These are phyloP conservation scores for Hypoxylon sp. DNA, from an alignment of 2,329 filamentous ascomycete genomes.

Conservation along the genomic window DNA sequence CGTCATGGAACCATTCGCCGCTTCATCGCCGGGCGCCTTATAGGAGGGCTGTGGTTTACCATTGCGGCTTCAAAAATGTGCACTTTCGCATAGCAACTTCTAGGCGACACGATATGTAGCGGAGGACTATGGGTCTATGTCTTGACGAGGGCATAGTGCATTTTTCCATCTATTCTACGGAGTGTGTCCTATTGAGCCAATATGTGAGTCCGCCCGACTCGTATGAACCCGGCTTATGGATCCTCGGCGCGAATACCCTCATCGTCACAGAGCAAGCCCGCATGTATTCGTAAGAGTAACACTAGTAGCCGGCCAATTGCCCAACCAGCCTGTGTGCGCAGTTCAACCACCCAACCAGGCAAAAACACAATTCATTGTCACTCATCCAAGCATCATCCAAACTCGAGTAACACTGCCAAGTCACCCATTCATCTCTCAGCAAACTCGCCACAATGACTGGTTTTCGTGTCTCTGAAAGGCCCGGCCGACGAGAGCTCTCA, in stretches of 20 bases:
- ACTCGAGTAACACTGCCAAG: constrained; percentile 17
- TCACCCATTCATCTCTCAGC: not conserved
- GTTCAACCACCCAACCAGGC: constrained; percentile 16
- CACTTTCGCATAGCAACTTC: not conserved
- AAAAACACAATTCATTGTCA: constrained; percentile 5
- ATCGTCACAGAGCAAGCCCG: constrained; percentile 5
- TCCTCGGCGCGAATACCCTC: not conserved
- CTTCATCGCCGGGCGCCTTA: not conserved
- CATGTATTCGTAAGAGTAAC: constrained; percentile 12
- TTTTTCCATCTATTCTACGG: not conserved
- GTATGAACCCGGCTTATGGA: not conserved
- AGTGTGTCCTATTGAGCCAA: not conserved
- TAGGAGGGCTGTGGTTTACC: not conserved
- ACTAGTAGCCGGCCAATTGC: constrained; percentile 1
- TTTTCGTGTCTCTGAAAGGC: not conserved
- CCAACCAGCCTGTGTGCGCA: constrained; percentile 2
- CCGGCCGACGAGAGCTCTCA: not conserved
- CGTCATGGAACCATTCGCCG: not conserved
- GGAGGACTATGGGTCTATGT: too few relatives aligned
- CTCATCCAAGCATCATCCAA: constrained; percentile 8
- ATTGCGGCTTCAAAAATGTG: not conserved
- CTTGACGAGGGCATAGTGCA: not conserved
- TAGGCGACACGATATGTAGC: not conserved
- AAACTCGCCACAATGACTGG: constrained; percentile 3
- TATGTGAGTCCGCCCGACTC: not conserved